These are phyloP conservation scores for Eimeria mitis DNA, from an alignment of 169 alveolate genomes.

Conservation along the genomic window DNA sequence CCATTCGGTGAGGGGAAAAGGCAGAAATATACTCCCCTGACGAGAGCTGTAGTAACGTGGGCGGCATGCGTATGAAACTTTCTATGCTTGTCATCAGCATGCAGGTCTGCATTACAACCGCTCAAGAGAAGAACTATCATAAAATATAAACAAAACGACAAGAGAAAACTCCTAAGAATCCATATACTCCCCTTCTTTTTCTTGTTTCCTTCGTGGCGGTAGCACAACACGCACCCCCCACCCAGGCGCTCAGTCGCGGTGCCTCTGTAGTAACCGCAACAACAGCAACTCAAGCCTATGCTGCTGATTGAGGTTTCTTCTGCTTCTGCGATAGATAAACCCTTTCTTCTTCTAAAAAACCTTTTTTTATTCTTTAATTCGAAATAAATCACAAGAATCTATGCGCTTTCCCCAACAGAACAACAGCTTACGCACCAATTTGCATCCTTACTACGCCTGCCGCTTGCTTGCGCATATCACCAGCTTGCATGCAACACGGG, in stretches of 20 bases:
- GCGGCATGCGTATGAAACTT: constrained; percentile 9
- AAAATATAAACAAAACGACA: constrained; percentile 31
- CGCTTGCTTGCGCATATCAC: constrained; percentile 7
- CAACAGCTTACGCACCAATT: constrained; percentile 4
- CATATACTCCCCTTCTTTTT: neutral
- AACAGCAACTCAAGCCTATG: neutral
- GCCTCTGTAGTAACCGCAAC: neutral
- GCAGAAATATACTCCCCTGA: neutral
- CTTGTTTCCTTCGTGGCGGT: neutral
- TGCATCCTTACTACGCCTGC: neutral
- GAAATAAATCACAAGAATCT: neutral
- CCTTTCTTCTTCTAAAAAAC: neutral
- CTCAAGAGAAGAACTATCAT: neutral
- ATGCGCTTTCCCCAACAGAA: neutral
- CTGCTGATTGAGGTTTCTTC: neutral
- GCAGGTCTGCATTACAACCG: constrained; percentile 21
- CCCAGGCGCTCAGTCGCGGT: constrained; percentile 10
- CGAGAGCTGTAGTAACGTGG: neutral
- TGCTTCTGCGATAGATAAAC: neutral
- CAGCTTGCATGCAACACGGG: constrained; percentile 11
- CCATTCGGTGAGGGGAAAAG: constrained; percentile 16
- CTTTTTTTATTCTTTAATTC: neutral
- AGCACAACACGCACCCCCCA: constrained; percentile 43
- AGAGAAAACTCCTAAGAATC: neutral
- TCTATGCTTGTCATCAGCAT: constrained; percentile 39